These are phyloP conservation scores for Elaeagnus macrophylla DNA, from an alignment of 306 rosid species.

Conservation along the genomic window DNA sequence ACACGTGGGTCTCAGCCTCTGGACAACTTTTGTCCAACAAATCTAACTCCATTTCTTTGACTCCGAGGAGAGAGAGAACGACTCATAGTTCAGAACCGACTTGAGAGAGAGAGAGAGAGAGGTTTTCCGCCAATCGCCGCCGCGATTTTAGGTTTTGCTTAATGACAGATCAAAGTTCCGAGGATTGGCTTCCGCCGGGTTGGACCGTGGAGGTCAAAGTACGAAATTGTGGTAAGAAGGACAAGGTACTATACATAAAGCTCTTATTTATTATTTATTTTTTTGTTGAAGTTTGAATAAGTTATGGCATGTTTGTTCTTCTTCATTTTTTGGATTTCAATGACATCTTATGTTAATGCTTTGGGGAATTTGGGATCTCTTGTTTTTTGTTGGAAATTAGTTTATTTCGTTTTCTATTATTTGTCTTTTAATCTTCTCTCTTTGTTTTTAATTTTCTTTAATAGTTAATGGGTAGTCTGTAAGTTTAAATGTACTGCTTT, in stretches of 20 bases:
- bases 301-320: too few relatives aligned
- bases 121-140: conserved; percentile 17
- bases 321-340: too few relatives aligned
- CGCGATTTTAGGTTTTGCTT: not conserved
- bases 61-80: not conserved
- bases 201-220: conserved; percentile 51
- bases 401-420: not conserved
- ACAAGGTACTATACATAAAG: conserved; percentile 39
- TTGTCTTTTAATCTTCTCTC: not conserved
- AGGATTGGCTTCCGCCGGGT: conserved; percentile 54
- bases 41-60: conserved; percentile 13
- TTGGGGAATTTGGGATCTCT: not conserved
- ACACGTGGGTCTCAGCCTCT: conserved; percentile 23
- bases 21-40: conserved; percentile 14
- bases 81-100: not conserved
- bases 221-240: conserved; percentile 53
- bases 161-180: conserved; percentile 41
- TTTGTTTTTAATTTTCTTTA: not conserved
- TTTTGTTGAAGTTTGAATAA: not conserved
- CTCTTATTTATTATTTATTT: not conserved
- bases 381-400: not conserved
- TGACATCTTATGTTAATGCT: too few relatives aligned
- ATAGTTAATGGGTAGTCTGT: too few relatives aligned
- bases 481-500: too few relatives aligned
- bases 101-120: conserved; percentile 8